Conservation (phyloP, 2,329 filamentous ascomycete species). For the Xylaria polymorpha region DNA sequence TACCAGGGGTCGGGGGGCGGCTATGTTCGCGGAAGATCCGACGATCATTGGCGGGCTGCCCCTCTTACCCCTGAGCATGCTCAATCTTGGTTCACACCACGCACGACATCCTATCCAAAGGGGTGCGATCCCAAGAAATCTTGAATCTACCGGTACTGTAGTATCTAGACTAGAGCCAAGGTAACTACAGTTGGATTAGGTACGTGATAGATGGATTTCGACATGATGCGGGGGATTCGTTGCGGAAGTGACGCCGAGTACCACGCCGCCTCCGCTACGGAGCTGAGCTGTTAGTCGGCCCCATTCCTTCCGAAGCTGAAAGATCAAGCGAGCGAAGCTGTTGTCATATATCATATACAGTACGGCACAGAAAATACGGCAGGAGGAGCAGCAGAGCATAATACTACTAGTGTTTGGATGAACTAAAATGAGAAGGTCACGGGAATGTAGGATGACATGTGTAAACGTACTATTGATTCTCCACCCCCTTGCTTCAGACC, state of each 20-base stretch:
- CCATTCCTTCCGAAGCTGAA: slow-evolving; percentile 27
- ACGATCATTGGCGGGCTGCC: slow-evolving; percentile 24
- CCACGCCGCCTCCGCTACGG: slow-evolving; percentile 25
- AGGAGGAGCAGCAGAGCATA: slow-evolving; percentile 5
- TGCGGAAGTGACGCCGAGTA: slow-evolving; percentile 4
- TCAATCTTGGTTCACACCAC: slow-evolving; percentile 1
- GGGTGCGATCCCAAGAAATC: background rate
- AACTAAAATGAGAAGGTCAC: slow-evolving; percentile 31
- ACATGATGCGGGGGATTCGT: background rate
- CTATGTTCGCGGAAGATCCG: slow-evolving; percentile 24
- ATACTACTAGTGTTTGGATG: slow-evolving; percentile 12
- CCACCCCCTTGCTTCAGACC: background rate
- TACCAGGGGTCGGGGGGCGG: slow-evolving; percentile 7
- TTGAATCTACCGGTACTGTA: background rate
- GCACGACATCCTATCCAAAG: slow-evolving; percentile 10
- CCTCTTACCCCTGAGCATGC: slow-evolving; percentile 21
- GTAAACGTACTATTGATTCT: slow-evolving; percentile 1
- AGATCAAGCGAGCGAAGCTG: background rate
- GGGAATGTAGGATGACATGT: slow-evolving; percentile 4
- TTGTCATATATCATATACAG: background rate
- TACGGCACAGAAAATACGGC: background rate
- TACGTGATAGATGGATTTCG: background rate
- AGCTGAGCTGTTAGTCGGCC: slow-evolving; percentile 16
- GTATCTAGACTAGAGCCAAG: background rate
- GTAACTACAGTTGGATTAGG: background rate